Evolutionary conservation across 2,329 filamentous ascomycete species (phyloP).

Genomic region (Colletotrichum lini): DNA sequence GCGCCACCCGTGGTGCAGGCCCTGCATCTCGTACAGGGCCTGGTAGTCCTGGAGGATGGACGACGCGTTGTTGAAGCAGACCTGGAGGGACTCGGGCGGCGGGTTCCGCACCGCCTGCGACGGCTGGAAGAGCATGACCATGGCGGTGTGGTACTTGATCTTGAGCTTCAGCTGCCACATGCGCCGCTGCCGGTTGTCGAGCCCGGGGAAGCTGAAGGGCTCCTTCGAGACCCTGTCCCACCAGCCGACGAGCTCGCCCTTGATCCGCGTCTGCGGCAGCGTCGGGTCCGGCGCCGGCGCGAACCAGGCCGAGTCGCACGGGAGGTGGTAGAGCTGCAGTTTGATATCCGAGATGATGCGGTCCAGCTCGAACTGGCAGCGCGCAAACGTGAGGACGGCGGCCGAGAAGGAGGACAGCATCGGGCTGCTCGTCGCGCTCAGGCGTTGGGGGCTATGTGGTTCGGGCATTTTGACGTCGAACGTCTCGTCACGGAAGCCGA

Average conservation of each 20-base stretch:
- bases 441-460: background rate
- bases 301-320: conserved; percentile 42
- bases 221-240: conserved; percentile 22
- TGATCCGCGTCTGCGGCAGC: conserved; percentile 37
- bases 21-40: conserved; percentile 48
- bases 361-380: conserved; percentile 48
- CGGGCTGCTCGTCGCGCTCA: background rate
- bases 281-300: conserved; percentile 29
- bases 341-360: conserved; percentile 47
- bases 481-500: conserved; percentile 55
- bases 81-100: conserved; percentile 46
- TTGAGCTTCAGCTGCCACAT: conserved; percentile 49
- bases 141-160: conserved; percentile 51
- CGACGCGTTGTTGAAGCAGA: conserved; percentile 50
- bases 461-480: conserved; percentile 51
- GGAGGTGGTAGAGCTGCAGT: conserved; percentile 46
- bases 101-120: conserved; percentile 53
- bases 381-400: conserved; percentile 44
- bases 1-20: conserved; percentile 52
- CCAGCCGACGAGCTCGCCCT: conserved; percentile 41
- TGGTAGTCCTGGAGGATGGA: conserved; percentile 49
- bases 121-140: conserved; percentile 54
- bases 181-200: conserved; percentile 38
- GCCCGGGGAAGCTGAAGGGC: conserved; percentile 13
- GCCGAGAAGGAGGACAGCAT: conserved; percentile 14